Evolutionary conservation across 129 eudicot genomes (phyloP), one percentile per base, ranked within the genome.

Genomic region (Arctium lappa): DNA sequence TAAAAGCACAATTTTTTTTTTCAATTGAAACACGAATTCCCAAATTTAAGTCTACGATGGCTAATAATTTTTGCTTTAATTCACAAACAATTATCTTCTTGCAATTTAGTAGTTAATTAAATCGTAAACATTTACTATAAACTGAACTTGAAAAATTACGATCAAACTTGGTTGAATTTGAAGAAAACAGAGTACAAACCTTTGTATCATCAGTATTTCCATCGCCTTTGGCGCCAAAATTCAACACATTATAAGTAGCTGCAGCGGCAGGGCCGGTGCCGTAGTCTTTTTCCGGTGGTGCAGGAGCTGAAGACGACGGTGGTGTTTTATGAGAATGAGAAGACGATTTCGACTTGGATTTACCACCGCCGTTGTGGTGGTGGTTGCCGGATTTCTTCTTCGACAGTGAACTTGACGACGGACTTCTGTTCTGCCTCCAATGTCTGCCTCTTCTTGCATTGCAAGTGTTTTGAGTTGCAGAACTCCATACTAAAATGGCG

Each of bases 151-250:
- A 74, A 56, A 3, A 22, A 1, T 38, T 22, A 3, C 72, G 9
- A 50, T 50, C 63, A 3, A 50, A 50, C 63, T 50, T 50, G 11
- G 4, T 60, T 56, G 6, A 79, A 39, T 48, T 50, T 32, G 63
- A 63, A 63, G 34, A 65, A 56, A 79, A 15, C 76, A 44, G 72
- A 78, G n/a, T 36, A 34, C 7, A 77, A 81, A 92, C 97, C 92
- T 92, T 90, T 36, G 97, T 92, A 72, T 92, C 97, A 89, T 92
- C 97, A 1, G 86, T 83, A 65, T 0, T 75, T 72, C 94, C 97
- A 82, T 92, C 95, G 9, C 97, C 97, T 81, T 89, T 89, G 74
- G 97, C 97, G 11, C 97, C 97, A 86, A 86, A 92, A 78, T 88
- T 88, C 81, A 87, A 8, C 87, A 92, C 97, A 86, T 86, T 87